Conservation (phyloP, 176 grass and related monocot species). For the Rhipidocladum racemiflorum region DNA sequence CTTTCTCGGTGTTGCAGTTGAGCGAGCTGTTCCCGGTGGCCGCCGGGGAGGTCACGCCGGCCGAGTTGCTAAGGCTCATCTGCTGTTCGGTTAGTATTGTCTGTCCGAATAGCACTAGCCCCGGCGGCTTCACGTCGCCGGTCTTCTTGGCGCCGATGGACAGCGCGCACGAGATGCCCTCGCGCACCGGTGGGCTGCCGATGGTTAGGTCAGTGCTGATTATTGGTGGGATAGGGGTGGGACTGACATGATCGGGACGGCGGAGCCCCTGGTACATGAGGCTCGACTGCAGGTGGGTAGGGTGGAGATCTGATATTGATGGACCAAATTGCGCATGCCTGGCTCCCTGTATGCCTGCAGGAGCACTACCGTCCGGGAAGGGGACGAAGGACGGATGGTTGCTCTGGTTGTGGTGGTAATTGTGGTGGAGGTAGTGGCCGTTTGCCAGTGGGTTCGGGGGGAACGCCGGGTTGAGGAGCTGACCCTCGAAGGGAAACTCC, state of each 20-base stretch:
- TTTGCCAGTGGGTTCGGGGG: constrained; percentile 32
- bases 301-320: constrained; percentile 69
- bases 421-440: not conserved
- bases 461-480: constrained; percentile 43
- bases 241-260: constrained; percentile 10
- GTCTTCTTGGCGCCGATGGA: constrained; percentile 34
- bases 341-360: constrained; percentile 99
- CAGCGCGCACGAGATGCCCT: constrained; percentile 15
- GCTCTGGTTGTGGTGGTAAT: constrained; percentile 4
- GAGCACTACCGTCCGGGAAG: constrained; percentile 51
- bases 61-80: constrained; percentile 38
- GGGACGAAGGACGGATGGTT: constrained; percentile 39
- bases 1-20: constrained; percentile 60
- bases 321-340: constrained; percentile 81
- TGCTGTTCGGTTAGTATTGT: constrained; percentile 78
- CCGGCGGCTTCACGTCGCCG: constrained; percentile 35
- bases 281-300: constrained; percentile 56
- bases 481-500: constrained; percentile 64
- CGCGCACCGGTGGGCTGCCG: constrained; percentile 17
- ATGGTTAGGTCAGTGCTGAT: constrained; percentile 51
- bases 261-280: constrained; percentile 33
- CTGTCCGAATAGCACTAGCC: constrained; percentile 73
- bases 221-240: not conserved
- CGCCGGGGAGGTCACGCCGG: constrained; percentile 4
- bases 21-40: constrained; percentile 10